These are phyloP conservation scores for Tolypocladium endophyticum DNA, from an alignment of 2,329 filamentous ascomycete species.

Conservation along the genomic window DNA sequence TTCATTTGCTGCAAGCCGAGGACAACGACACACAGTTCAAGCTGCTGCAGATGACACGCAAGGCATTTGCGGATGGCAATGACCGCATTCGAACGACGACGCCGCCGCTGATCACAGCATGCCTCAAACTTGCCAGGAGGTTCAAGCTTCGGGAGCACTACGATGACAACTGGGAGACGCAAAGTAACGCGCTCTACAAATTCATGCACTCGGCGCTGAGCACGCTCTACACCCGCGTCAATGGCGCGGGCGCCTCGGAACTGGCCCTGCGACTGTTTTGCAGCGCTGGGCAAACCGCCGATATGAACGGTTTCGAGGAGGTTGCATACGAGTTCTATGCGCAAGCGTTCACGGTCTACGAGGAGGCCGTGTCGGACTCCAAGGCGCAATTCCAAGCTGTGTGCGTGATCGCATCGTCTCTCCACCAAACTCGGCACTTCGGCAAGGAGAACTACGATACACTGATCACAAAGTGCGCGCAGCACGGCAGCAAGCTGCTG, in stretches of 20 bases:
- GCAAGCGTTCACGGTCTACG: slow-evolving; percentile 95
- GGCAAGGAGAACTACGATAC: slow-evolving; percentile 98
- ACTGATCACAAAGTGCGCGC: slow-evolving; percentile 90
- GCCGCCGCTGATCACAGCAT: slow-evolving; percentile 80
- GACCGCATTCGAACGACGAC: slow-evolving; percentile 95
- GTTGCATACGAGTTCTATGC: slow-evolving; percentile 97
- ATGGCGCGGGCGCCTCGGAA: slow-evolving; percentile 67
- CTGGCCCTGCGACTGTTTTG: slow-evolving; percentile 83
- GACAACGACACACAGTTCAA: slow-evolving; percentile 93
- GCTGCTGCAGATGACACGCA: slow-evolving; percentile 77
- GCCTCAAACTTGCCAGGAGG: slow-evolving; percentile 77
- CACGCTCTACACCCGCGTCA: slow-evolving; percentile 78
- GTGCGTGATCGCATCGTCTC: slow-evolving; percentile 79
- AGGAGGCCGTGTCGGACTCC: slow-evolving; percentile 91
- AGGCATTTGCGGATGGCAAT: slow-evolving; percentile 82
- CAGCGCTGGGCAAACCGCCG: slow-evolving; percentile 83
- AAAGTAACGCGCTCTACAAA: slow-evolving; percentile 74
- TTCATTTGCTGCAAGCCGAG: slow-evolving; percentile 73
- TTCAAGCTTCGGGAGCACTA: slow-evolving; percentile 88
- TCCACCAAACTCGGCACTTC: slow-evolving; percentile 85
- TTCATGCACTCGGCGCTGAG: slow-evolving; percentile 88
- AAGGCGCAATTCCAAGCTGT: slow-evolving; percentile 97
- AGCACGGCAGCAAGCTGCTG: slow-evolving; percentile 92
- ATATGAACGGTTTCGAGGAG: slow-evolving; percentile 86
- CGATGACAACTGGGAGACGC: slow-evolving; percentile 52